Conservation (phyloP, 2,329 filamentous ascomycete species). For the Botrytis fragariae region DNA sequence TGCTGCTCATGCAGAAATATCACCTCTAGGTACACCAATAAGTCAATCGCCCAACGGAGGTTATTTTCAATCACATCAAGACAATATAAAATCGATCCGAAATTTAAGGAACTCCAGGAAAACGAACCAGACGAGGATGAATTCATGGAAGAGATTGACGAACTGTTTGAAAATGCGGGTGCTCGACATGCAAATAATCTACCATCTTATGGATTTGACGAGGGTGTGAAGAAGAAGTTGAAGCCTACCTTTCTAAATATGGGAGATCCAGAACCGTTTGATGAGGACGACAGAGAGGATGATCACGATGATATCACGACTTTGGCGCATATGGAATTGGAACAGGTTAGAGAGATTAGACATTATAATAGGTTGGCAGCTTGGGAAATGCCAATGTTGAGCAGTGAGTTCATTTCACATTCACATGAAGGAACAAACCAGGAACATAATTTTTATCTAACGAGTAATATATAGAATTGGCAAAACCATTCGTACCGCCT, state of each 20-base stretch:
- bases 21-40: conserved; percentile 21
- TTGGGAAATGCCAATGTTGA: conserved; percentile 93
- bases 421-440: not conserved
- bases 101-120: conserved; percentile 21
- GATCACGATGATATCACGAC: conserved; percentile 81
- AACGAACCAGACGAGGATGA: conserved; percentile 19
- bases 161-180: conserved; percentile 16
- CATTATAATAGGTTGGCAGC: conserved; percentile 83
- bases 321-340: conserved; percentile 80
- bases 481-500: conserved; percentile 76
- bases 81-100: conserved; percentile 22
- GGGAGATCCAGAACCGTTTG: conserved; percentile 35
- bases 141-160: conserved; percentile 15
- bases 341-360: conserved; percentile 82
- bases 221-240: conserved; percentile 26
- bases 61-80: conserved; percentile 30
- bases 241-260: conserved; percentile 39
- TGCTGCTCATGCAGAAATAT: conserved; percentile 29
- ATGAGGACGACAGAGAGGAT: conserved; percentile 49
- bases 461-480: conserved; percentile 59
- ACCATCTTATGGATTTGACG: conserved; percentile 16
- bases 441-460: conserved; percentile 22
- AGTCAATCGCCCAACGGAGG: conserved; percentile 29
- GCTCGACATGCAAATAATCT: conserved; percentile 8
- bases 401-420: conserved; percentile 58